A percentile compares a stretch with the other conserved stretches of the same genome.
Evolutionary conservation across 805 yeast genomes (phyloP).

Genomic region (Yueomyces sinensis): DNA sequence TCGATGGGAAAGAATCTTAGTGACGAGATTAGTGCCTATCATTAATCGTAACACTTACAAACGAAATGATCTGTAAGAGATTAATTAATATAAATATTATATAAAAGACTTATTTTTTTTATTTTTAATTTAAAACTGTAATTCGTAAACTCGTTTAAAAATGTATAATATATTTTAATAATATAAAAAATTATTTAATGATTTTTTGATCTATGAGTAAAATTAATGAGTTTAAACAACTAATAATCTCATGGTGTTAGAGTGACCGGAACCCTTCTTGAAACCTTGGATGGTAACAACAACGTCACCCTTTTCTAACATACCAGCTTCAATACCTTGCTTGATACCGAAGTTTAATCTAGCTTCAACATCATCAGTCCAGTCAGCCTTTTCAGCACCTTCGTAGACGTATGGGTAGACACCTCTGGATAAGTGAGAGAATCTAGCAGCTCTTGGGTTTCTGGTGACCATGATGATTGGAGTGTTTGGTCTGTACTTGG

Average conservation of each 20-base stretch:
- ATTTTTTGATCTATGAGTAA: background rate
- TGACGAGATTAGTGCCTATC: background rate
- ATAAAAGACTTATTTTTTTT: too few relatives aligned
- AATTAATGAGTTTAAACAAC: slow-evolving; percentile 36
- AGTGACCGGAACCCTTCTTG: slow-evolving; percentile 97
- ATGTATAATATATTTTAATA: slow-evolving; percentile 1
- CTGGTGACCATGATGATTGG: slow-evolving; percentile 98
- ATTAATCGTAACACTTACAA: background rate
- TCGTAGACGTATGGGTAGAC: slow-evolving; percentile 91
- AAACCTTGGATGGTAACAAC: slow-evolving; percentile 96
- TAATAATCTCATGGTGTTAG: slow-evolving; percentile 92
- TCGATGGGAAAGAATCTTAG: background rate
- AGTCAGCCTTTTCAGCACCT: slow-evolving; percentile 47
- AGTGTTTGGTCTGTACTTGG: slow-evolving; percentile 95
- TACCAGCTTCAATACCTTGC: slow-evolving; percentile 77
- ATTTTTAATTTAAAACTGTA: background rate
- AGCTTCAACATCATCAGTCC: slow-evolving; percentile 94
- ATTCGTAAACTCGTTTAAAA: slow-evolving; percentile 4
- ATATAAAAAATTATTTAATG: slow-evolving; percentile 1
- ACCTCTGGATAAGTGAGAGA: slow-evolving; percentile 94
- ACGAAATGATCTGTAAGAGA: too few relatives aligned
- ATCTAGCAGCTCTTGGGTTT: slow-evolving; percentile 86
- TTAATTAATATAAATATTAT: too few relatives aligned
- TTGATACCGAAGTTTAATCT: slow-evolving; percentile 88
- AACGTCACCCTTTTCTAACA: slow-evolving; percentile 75